phyloP scores from a whole-genome alignment of 2,329 filamentous ascomycete species.

The Aspergillus arachidicola region DNA sequence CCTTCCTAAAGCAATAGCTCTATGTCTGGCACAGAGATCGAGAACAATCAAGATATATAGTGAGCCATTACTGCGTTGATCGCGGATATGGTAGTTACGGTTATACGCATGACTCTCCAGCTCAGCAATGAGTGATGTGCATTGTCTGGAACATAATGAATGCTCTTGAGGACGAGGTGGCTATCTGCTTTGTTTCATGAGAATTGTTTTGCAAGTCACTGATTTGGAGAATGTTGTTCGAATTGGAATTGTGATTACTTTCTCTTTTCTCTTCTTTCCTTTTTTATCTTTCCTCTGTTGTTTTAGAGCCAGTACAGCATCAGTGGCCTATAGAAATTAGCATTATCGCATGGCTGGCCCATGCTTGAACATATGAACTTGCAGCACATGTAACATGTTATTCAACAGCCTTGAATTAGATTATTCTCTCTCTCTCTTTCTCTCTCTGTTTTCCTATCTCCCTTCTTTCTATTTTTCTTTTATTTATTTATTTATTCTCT shows the following conservation, averaged over 20 bases:
- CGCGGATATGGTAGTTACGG: neutral
- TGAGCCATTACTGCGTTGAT: constrained; percentile 12
- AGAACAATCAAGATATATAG: neutral
- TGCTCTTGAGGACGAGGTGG: neutral
- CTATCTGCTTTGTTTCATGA: neutral
- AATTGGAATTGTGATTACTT: neutral
- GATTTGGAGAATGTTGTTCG: neutral
- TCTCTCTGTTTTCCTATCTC: too few species aligned
- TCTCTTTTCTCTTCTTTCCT: neutral
- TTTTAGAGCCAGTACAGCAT: constrained; percentile 7
- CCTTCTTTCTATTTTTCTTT: too few species aligned
- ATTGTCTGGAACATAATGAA: neutral
- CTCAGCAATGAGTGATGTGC: constrained; percentile 6
- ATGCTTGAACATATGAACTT: neutral
- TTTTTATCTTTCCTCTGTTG: neutral
- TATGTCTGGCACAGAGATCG: neutral
- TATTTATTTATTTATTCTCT: too few species aligned
- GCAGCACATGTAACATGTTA: neutral
- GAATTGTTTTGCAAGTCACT: too few species aligned
- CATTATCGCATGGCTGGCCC: constrained; percentile 7
- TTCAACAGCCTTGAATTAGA: neutral
- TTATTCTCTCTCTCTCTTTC: too few species aligned
- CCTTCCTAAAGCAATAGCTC: neutral
- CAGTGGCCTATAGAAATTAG: constrained; percentile 3
- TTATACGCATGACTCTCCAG: neutral